phyloP scores from a whole-genome alignment of 148 eudicot genomes.

The Vaccinium myrtillus region DNA sequence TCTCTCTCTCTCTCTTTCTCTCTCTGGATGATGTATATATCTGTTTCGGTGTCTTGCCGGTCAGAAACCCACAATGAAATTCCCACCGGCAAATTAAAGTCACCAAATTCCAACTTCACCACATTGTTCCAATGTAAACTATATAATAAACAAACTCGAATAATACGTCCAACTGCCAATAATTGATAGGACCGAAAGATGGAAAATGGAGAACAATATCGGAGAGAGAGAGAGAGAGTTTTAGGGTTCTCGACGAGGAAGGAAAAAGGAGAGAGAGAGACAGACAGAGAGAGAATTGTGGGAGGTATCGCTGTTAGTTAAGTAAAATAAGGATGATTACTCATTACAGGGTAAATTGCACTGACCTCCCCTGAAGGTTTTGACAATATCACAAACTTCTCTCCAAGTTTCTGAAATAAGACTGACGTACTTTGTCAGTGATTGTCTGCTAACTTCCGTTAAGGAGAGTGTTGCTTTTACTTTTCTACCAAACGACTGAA shows the following conservation, averaged over 20 bases:
- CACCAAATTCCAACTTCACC: conserved; percentile 9
- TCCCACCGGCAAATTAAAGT: conserved; percentile 16
- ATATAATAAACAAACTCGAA: not conserved
- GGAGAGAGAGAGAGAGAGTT: not conserved
- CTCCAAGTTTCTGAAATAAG: too few relatives aligned
- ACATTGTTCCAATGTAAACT: not conserved
- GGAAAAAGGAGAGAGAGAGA: not conserved
- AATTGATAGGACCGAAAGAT: not conserved
- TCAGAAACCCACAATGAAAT: conserved; percentile 14
- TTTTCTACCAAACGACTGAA: too few relatives aligned
- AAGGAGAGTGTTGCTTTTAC: too few relatives aligned
- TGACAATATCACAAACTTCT: too few relatives aligned
- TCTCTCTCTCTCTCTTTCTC: conserved; percentile 13
- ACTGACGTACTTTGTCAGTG: too few relatives aligned
- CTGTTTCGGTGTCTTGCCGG: not conserved
- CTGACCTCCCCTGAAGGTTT: too few relatives aligned
- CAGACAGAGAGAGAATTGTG: not conserved
- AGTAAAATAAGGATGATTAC: conserved; percentile 8
- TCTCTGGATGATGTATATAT: not conserved
- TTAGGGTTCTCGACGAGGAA: conserved; percentile 5
- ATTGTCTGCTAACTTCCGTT: too few relatives aligned
- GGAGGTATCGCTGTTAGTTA: not conserved
- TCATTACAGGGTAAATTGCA: not conserved
- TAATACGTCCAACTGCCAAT: not conserved
- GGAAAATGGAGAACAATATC: not conserved